phyloP scores from a whole-genome alignment of 345 rosid species.

The Salix koriyanagi region DNA sequence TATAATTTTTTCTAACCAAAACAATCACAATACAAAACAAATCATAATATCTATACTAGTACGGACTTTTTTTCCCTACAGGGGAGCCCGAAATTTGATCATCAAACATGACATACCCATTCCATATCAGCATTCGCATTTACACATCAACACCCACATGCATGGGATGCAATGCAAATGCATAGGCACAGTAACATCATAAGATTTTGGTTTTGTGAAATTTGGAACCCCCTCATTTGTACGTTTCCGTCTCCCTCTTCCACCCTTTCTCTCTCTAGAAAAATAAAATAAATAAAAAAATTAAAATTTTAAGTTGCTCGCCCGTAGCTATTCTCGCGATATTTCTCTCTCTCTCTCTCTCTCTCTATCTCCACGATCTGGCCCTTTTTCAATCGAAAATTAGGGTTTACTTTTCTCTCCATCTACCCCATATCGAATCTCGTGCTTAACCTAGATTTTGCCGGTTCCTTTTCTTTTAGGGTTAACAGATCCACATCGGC shows the following conservation, averaged over 20 bases:
- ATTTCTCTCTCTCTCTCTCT: neutral
- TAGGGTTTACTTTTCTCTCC: slow-evolving; percentile 32
- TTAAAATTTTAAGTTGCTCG: neutral
- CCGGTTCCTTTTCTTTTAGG: slow-evolving; percentile 28
- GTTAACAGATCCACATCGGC: slow-evolving; percentile 53
- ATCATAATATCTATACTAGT: no score
- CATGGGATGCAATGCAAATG: neutral
- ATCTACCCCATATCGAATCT: slow-evolving; percentile 14
- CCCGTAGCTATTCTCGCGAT: slow-evolving; percentile 10
- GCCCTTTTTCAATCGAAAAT: slow-evolving; percentile 18
- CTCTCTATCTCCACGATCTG: slow-evolving; percentile 39
- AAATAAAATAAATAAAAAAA: neutral
- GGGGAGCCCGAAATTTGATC: neutral
- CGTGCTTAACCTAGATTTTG: slow-evolving; percentile 34
- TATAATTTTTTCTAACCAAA: no score
- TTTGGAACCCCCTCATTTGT: slow-evolving; percentile 27
- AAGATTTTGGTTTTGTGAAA: slow-evolving; percentile 8
- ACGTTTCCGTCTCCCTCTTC: slow-evolving; percentile 27
- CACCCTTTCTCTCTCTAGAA: neutral
- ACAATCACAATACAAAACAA: no score
- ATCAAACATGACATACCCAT: neutral
- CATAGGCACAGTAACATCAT: neutral
- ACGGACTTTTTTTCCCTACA: no score
- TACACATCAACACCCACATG: neutral
- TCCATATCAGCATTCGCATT: no score